These are phyloP conservation scores for Crataegus laevigata DNA, from an alignment of 306 rosid species.

Conservation along the genomic window DNA sequence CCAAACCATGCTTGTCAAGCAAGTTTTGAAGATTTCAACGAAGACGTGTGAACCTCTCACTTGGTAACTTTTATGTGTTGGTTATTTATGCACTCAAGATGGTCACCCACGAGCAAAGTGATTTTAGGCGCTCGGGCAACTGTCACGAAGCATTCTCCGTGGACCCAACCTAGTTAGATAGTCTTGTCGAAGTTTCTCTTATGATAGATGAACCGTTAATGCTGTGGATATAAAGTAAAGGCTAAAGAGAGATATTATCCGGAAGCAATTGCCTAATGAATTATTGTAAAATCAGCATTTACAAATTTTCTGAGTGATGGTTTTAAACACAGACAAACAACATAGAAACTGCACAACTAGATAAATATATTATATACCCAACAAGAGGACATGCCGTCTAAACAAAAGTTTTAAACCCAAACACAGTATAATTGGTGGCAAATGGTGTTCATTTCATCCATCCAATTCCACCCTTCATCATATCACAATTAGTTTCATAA, in stretches of 20 bases:
- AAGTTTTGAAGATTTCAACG: background rate
- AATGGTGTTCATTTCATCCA: background rate
- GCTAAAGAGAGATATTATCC: too few species aligned
- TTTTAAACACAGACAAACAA: background rate
- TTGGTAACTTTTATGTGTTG: background rate
- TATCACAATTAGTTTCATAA: slow-evolving; percentile 18
- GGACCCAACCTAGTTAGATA: too few species aligned
- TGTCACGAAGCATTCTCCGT: too few species aligned
- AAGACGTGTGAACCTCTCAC: too few species aligned
- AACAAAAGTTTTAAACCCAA: slow-evolving; percentile 8
- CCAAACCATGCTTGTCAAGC: background rate
- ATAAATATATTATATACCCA: slow-evolving; percentile 21
- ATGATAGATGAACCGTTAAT: too few species aligned
- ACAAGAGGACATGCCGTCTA: slow-evolving; percentile 6
- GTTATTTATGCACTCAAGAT: too few species aligned
- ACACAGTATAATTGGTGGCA: background rate
- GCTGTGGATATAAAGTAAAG: too few species aligned
- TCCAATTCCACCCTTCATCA: slow-evolving; percentile 25
- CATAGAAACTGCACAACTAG: slow-evolving; percentile 5
- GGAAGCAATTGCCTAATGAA: too few species aligned
- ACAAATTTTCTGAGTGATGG: background rate
- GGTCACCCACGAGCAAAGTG: too few species aligned
- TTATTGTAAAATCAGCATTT: background rate
- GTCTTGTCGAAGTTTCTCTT: too few species aligned
- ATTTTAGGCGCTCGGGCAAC: too few species aligned